Evolutionary conservation across 441 rosid species (phyloP).

Genomic region (Gossypium lobatum): DNA sequence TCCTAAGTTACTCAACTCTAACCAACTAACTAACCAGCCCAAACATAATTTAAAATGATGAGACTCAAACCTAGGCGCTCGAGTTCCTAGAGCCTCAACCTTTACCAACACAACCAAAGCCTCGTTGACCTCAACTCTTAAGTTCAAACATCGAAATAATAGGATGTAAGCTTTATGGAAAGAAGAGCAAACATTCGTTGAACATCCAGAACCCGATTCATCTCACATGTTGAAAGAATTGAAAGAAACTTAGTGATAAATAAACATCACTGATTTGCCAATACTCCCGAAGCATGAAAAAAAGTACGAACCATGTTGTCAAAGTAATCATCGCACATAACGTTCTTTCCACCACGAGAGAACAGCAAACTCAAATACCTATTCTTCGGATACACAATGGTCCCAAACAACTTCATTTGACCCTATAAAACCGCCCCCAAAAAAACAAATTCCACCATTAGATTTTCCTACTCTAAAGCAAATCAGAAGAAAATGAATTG

Average conservation of each 20-base stretch:
- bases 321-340: constrained; percentile 75
- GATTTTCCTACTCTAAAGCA: not conserved
- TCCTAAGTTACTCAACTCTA: too few species aligned
- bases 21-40: too few species aligned
- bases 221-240: not conserved
- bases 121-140: not conserved
- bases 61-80: too few species aligned
- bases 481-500: not conserved
- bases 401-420: constrained; percentile 83
- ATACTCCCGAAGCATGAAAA: not conserved
- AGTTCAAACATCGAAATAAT: not conserved
- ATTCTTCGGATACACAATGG: constrained; percentile 72
- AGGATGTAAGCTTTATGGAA: not conserved
- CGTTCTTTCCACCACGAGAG: constrained; percentile 85
- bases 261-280: not conserved
- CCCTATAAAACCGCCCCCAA: constrained; percentile 36
- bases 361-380: constrained; percentile 66
- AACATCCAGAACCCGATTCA: not conserved
- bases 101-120: too few species aligned
- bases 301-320: constrained; percentile 67
- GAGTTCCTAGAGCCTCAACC: too few species aligned
- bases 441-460: not conserved
- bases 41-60: too few species aligned
- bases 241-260: not conserved
- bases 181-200: not conserved